A percentile compares a stretch with the other conserved stretches of the same genome.
Conservation (phyloP, 805 yeast genomes). For the Wickerhamiella parazyma region DNA sequence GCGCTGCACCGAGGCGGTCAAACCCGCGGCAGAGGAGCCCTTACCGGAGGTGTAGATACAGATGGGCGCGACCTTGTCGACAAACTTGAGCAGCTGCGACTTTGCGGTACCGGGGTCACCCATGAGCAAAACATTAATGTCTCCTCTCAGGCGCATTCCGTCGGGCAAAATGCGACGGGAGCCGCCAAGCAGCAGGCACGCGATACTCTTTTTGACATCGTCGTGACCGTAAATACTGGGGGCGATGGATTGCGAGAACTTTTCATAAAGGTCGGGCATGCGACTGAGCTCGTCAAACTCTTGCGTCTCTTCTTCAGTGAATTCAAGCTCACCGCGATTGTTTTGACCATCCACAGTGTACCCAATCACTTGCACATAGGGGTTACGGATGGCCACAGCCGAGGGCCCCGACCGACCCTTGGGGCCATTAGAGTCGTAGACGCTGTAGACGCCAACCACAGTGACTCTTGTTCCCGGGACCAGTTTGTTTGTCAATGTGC, state of each 20-base stretch:
- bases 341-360: conserved; percentile 66
- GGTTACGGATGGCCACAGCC: conserved; percentile 80
- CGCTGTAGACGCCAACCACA: conserved; percentile 82
- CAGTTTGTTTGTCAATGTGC: conserved; percentile 77
- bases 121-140: conserved; percentile 76
- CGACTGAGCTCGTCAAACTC: conserved; percentile 71
- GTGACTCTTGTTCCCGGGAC: conserved; percentile 94
- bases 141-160: conserved; percentile 94
- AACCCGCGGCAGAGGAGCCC: conserved; percentile 99
- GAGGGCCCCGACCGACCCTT: conserved; percentile 30
- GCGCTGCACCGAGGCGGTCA: conserved; percentile 94
- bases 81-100: conserved; percentile 88
- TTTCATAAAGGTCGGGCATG: conserved; percentile 70
- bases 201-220: conserved; percentile 86
- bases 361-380: conserved; percentile 78
- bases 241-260: conserved; percentile 80
- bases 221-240: conserved; percentile 91
- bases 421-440: conserved; percentile 52
- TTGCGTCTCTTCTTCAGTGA: conserved; percentile 89
- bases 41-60: conserved; percentile 96
- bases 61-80: conserved; percentile 87
- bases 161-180: conserved; percentile 86
- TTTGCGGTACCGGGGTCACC: conserved; percentile 99
- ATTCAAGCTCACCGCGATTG: conserved; percentile 45
- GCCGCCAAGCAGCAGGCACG: conserved; percentile 89